Evolutionary conservation across 2,329 filamentous ascomycete species (phyloP).

Genomic region (Pseudogymnoascus sp.): DNA sequence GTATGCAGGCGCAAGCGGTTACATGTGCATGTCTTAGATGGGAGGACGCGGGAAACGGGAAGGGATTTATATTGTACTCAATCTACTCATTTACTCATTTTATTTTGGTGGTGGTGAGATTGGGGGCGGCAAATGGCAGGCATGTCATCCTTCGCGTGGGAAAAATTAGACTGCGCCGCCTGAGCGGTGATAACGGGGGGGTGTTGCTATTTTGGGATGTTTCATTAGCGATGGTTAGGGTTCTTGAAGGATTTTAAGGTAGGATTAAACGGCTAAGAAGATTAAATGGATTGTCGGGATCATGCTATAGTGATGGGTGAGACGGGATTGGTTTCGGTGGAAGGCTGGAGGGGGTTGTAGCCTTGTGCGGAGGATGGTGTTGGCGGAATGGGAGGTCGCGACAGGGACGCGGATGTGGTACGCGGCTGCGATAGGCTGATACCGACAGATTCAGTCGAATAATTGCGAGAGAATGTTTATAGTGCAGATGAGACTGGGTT

Average conservation of each 20-base stretch:
- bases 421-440: background rate
- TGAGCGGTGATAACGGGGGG: background rate
- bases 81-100: background rate
- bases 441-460: background rate
- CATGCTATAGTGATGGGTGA: background rate
- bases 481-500: slow-evolving; percentile 32
- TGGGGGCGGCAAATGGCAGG: background rate
- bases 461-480: slow-evolving; percentile 15
- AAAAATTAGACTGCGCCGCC: background rate
- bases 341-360: background rate
- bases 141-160: background rate
- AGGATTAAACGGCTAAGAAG: background rate
- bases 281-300: background rate
- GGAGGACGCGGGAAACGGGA: background rate
- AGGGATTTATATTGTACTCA: background rate
- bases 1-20: background rate
- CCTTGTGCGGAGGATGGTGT: background rate
- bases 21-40: background rate
- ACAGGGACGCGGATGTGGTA: background rate
- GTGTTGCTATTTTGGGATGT: background rate
- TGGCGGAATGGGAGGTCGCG: background rate
- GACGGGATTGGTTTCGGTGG: background rate
- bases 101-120: background rate
- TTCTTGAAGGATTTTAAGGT: background rate
- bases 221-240: background rate